Base-by-base conservation (phyloP, 345 rosid genomes). In the Orychophragmus violaceus region DNA sequence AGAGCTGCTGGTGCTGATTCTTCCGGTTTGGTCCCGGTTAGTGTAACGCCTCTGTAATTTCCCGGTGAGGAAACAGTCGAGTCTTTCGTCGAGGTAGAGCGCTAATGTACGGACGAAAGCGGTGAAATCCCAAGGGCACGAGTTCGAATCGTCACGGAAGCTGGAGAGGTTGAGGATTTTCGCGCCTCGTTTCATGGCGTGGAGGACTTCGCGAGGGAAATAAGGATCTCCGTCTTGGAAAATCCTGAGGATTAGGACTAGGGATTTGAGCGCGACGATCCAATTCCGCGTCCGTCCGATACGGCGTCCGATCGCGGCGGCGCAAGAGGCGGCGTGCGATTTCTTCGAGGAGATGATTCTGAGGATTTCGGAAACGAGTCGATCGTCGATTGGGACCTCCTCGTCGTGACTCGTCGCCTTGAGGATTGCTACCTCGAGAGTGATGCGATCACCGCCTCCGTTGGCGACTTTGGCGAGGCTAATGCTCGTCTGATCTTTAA, bases 401-500 rank as follows among this genome's bases (percentile, higher is more conserved):
- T 74, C 78, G 30, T 88, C 95, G 44, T 83, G 99, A 14, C 88
- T 82, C 0, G 99, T 90, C 10, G 96, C 90, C 61, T 84, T 90
- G 1, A 94, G 85, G n/a, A 88, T 80, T 0, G 85, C 52, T 3
- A 90, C 96, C 63, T 90, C 92, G 37, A 90, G 80, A 4, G 75
- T 46, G 0, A 74, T 68, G 35, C 60, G 59, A 29, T 74, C 78
- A 48, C 74, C 69, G 51, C 70, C 44, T 46, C 69, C 42, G 37
- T 87, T 71, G 1, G 85, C 75, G 60, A 87, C 97, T 77, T 94
- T 94, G 39, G 87, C 96, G 14, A 94, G 74, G 79, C 93, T 81
- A 1, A 90, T 90, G 86, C 97, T 90, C 3, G 99, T 94, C 2
- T 88, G 85, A 54, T 90, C 99, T 59, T 94, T 94, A 32, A 94